Percentiles rank a stretch among this genome's conserved stretches.
Conservation (phyloP, 306 rosid genomes). For the Morella rubra region DNA sequence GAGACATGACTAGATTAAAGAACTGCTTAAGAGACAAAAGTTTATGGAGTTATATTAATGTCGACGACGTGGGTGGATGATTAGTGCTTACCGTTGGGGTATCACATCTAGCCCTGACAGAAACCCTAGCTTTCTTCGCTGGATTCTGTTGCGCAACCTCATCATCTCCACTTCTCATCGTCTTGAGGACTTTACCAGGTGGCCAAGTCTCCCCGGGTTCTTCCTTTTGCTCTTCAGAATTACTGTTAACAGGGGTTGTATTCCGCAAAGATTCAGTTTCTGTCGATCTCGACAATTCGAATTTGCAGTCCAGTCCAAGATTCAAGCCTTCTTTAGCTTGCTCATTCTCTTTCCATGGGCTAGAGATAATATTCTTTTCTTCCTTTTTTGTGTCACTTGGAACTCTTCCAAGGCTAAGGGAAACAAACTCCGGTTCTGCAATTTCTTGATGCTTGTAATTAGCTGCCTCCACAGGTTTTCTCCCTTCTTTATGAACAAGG, state of each 20-base stretch:
- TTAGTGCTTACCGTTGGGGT: constrained; percentile 66
- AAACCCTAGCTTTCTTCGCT: constrained; percentile 79
- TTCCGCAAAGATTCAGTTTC: constrained; percentile 41
- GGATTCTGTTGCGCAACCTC: constrained; percentile 66
- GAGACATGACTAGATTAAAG: too few species aligned
- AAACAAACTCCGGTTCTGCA: constrained; percentile 61
- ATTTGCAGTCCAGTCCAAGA: constrained; percentile 67
- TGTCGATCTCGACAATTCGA: constrained; percentile 47
- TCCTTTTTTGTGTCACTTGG: constrained; percentile 32
- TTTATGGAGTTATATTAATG: too few species aligned
- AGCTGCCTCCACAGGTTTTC: constrained; percentile 22
- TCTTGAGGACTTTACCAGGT: constrained; percentile 43
- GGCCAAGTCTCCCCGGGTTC: constrained; percentile 57
- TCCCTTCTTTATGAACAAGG: constrained; percentile 41
- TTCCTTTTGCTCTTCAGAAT: constrained; percentile 47
- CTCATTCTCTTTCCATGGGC: constrained; percentile 23
- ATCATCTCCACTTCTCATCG: constrained; percentile 51
- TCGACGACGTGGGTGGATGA: background rate
- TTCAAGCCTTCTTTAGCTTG: constrained; percentile 42
- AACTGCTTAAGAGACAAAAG: too few species aligned
- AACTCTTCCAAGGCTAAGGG: constrained; percentile 74
- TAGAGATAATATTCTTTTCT: constrained; percentile 36
- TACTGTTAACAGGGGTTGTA: constrained; percentile 47
- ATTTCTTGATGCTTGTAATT: constrained; percentile 18
- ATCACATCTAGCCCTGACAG: constrained; percentile 82